Evolutionary conservation across 176 grass and related monocot species (phyloP).

Genomic region (Ampelocalamus luodianensis): DNA sequence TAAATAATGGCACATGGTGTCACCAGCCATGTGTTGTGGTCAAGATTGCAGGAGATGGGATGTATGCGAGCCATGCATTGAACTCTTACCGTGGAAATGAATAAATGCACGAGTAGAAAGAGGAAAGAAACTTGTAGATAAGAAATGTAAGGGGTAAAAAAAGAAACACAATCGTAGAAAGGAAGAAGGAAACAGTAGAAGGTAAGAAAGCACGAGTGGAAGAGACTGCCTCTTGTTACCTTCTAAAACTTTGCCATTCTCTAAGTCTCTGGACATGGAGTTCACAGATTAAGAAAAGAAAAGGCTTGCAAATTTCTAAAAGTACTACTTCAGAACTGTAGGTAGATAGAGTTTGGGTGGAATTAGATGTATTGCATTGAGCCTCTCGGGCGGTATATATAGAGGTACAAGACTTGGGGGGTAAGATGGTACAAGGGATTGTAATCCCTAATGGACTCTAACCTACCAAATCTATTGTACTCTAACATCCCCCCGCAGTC

Average conservation of each 20-base stretch:
- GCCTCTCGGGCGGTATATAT: too few relatives aligned
- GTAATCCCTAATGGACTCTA: too few relatives aligned
- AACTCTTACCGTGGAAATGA: constrained; percentile 38
- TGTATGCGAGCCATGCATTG: background rate
- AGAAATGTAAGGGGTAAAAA: background rate
- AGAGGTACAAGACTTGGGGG: too few relatives aligned
- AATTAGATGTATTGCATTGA: too few relatives aligned
- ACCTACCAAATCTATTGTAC: too few relatives aligned
- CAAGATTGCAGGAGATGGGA: constrained; percentile 29
- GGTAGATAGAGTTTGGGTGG: too few relatives aligned
- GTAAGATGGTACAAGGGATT: too few relatives aligned
- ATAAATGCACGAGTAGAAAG: background rate
- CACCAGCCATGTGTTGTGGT: constrained; percentile 8
- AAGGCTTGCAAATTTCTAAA: background rate
- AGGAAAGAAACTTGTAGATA: background rate
- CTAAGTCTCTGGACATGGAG: constrained; percentile 2
- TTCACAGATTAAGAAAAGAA: background rate
- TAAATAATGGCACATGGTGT: constrained; percentile 44
- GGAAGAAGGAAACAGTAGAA: background rate
- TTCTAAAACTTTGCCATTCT: background rate
- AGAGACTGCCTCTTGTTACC: constrained; percentile 15
- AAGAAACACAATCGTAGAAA: background rate
- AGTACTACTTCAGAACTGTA: background rate
- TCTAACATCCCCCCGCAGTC: too few relatives aligned
- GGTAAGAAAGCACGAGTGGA: background rate